Conservation (phyloP, 306 rosid species). For the Pyrus pyrifolia region DNA sequence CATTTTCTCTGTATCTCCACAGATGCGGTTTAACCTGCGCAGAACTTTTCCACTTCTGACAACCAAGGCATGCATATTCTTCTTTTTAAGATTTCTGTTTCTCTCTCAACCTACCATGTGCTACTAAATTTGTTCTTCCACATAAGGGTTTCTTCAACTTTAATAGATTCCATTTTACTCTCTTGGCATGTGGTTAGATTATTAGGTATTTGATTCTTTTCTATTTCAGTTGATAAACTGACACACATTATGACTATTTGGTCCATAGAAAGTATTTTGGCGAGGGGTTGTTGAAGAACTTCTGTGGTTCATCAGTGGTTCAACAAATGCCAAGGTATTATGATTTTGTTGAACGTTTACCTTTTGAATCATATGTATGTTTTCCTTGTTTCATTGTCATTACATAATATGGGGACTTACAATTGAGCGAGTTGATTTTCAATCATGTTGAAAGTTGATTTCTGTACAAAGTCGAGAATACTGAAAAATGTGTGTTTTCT, state of each 20-base stretch:
- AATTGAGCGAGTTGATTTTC: background rate
- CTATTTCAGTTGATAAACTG: constrained; percentile 10
- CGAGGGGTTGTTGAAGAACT: constrained; percentile 97
- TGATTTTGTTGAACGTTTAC: background rate
- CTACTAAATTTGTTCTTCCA: background rate
- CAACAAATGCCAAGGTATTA: constrained; percentile 89
- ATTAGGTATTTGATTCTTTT: constrained; percentile 5
- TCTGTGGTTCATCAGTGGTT: constrained; percentile 97
- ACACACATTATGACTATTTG: constrained; percentile 34
- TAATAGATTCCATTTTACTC: background rate
- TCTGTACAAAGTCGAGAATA: background rate
- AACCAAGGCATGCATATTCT: constrained; percentile 60
- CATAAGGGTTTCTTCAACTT: background rate
- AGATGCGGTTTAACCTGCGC: constrained; percentile 93
- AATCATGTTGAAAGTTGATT: background rate
- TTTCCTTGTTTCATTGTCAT: background rate
- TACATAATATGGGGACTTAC: background rate
- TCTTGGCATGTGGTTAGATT: constrained; percentile 5
- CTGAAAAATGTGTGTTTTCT: background rate
- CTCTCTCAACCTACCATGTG: background rate
- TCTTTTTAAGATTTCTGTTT: constrained; percentile 13
- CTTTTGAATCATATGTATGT: background rate
- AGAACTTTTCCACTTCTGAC: constrained; percentile 84
- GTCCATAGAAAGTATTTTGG: constrained; percentile 89
- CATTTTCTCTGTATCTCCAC: constrained; percentile 16